phyloP scores from a whole-genome alignment of 2,329 filamentous ascomycete genomes.

The Epichloe baconii region DNA sequence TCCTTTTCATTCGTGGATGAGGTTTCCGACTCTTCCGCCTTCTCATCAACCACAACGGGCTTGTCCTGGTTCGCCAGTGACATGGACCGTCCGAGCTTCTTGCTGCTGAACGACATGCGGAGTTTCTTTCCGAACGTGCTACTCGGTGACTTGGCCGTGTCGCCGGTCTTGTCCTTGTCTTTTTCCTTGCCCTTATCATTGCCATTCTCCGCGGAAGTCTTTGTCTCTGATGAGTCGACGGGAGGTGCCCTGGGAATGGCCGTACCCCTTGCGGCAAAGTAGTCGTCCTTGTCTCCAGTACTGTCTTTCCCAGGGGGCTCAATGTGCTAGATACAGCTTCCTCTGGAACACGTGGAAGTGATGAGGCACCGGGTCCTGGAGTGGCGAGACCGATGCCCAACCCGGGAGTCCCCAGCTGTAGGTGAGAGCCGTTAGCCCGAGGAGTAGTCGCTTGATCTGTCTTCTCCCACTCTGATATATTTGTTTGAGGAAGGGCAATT shows the following conservation, averaged over 20 bases:
- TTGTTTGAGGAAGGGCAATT: constrained; percentile 33
- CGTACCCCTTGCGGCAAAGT: constrained; percentile 51
- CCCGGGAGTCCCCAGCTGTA: constrained; percentile 57
- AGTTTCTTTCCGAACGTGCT: constrained; percentile 78
- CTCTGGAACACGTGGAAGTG: constrained; percentile 36
- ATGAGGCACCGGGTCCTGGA: constrained; percentile 29
- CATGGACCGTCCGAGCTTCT: constrained; percentile 63
- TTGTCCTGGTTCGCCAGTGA: constrained; percentile 52
- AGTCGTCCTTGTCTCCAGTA: constrained; percentile 59
- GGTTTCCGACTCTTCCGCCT: constrained; percentile 53
- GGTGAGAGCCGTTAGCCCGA: constrained; percentile 49
- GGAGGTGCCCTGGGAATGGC: constrained; percentile 1
- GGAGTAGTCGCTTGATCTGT: constrained; percentile 42
- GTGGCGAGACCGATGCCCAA: constrained; percentile 68
- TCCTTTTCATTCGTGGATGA: constrained; percentile 56
- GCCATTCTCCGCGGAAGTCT: constrained; percentile 32
- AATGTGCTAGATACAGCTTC: constrained; percentile 29
- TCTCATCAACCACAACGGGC: constrained; percentile 61
- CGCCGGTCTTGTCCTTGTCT: constrained; percentile 29
- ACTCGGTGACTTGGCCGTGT: constrained; percentile 42
- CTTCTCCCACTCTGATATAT: constrained; percentile 23
- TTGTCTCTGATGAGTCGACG: constrained; percentile 35
- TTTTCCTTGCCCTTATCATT: constrained; percentile 33
- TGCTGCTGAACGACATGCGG: constrained; percentile 69
- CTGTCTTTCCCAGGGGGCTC: constrained; percentile 44